Base-by-base conservation (phyloP, 2,329 filamentous ascomycete genomes). In the Dothistroma pini region DNA sequence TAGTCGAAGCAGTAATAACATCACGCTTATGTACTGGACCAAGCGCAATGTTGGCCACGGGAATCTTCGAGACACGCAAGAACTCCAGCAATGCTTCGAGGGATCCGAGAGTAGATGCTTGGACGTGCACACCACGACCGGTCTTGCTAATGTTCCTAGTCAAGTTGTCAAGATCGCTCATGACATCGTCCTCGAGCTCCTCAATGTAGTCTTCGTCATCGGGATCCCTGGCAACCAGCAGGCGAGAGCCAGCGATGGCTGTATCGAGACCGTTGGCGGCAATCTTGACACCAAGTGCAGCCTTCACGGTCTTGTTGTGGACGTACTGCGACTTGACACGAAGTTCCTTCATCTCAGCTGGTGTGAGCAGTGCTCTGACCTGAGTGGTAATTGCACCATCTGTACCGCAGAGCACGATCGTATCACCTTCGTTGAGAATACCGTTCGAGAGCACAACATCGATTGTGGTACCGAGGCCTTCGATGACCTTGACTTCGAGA, bases 271-370 rank as follows among this genome's bases (percentile, higher is more conserved):
- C 92, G 69, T 96, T 96, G 50, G 93, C 95, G 65, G 92, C 92
- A 74, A 99, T 97, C 85, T 99, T 99, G 77, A 99, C 91, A 89
- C 95, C 95, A 72, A 99, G 85, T 9, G 95, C 92, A 21, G 96
- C 95, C 83, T 97, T 99, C 80, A 97, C 93, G 77, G 96, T 92
- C 81, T 99, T 97, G 82, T 99, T 97, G 82, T 99, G 96, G 32
- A 99, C 93, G 72, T 99, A 99, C 65, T 88, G 85, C 2, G 93
- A 96, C 80, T 97, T 97, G 71, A 99, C 86, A 75, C 96, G 92
- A 66, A 99, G 79, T 76, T 99, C 95, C 74, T 91, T 95, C 75
- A 99, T 86, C 63, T 92, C 90, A 11, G 92, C 93, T 1, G 95
- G 95, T 3, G 95, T 99, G 56, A 99, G 83, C 29, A 99, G 84